Conservation (phyloP, 345 rosid genomes). For the Moricandia moricandioides region DNA sequence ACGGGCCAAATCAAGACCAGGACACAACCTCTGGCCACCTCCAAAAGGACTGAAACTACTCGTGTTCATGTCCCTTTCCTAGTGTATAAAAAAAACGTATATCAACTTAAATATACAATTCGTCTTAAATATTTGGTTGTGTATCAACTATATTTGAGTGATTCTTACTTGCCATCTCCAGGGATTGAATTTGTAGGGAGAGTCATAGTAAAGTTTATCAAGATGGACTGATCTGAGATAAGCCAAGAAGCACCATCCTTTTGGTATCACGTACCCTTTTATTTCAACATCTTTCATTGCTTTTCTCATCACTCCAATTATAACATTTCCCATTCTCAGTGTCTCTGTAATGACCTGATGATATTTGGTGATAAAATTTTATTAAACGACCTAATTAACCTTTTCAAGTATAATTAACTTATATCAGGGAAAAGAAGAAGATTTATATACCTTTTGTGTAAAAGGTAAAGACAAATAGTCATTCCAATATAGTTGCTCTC, state of each 20-base stretch:
- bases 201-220: constrained; percentile 68
- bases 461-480: constrained; percentile 80
- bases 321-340: constrained; percentile 82
- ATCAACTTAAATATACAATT: neutral
- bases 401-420: constrained; percentile 6
- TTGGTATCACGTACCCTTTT: constrained; percentile 82
- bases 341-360: constrained; percentile 91
- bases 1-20: constrained; percentile 91
- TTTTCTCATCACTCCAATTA: constrained; percentile 86
- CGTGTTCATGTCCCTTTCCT: constrained; percentile 62
- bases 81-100: neutral
- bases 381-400: neutral
- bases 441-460: constrained; percentile 63
- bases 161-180: constrained; percentile 95
- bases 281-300: constrained; percentile 75
- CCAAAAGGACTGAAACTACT: constrained; percentile 87
- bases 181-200: constrained; percentile 84
- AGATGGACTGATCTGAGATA: constrained; percentile 95
- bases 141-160: neutral
- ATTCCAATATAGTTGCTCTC: constrained; percentile 66
- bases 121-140: neutral
- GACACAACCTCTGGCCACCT: constrained; percentile 95
- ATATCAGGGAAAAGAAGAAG: neutral
- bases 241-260: constrained; percentile 88
- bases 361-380: neutral